A percentile compares a stretch with the other conserved stretches of the same genome.
phyloP scores from a whole-genome alignment of 2,329 filamentous ascomycete genomes.

The Alternaria sp. region DNA sequence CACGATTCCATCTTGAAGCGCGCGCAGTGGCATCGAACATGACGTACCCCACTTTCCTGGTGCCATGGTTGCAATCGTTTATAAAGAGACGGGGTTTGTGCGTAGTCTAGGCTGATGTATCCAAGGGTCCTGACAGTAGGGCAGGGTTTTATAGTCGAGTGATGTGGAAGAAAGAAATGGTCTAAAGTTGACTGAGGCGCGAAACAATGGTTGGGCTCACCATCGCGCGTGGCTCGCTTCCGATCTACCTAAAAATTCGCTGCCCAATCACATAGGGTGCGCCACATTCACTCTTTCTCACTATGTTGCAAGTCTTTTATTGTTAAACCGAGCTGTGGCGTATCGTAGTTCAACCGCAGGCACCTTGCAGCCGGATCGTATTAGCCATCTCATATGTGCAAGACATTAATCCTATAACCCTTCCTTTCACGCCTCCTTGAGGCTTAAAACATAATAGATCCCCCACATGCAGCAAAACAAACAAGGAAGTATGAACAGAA shows the following conservation, averaged over 20 bases:
- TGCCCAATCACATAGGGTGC: constrained; percentile 38
- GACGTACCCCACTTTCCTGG: constrained; percentile 55
- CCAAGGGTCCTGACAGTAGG: constrained; percentile 1
- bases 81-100: constrained; percentile 7
- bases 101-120: constrained; percentile 1
- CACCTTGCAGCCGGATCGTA: not conserved
- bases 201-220: constrained; percentile 41
- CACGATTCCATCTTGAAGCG: constrained; percentile 11
- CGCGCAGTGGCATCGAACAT: constrained; percentile 39
- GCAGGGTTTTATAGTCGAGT: constrained; percentile 15
- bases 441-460: not conserved
- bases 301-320: not conserved
- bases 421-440: not conserved
- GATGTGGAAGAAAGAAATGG: constrained; percentile 25
- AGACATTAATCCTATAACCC: not conserved
- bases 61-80: constrained; percentile 45
- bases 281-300: constrained; percentile 9
- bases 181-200: constrained; percentile 32
- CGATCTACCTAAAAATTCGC: constrained; percentile 35
- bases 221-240: constrained; percentile 31
- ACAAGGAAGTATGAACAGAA: not conserved
- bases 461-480: not conserved
- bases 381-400: constrained; percentile 1
- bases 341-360: not conserved
- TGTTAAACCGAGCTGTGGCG: not conserved